phyloP scores from a whole-genome alignment of 768 basidiomycete species.

The Agaricus bisporus region DNA sequence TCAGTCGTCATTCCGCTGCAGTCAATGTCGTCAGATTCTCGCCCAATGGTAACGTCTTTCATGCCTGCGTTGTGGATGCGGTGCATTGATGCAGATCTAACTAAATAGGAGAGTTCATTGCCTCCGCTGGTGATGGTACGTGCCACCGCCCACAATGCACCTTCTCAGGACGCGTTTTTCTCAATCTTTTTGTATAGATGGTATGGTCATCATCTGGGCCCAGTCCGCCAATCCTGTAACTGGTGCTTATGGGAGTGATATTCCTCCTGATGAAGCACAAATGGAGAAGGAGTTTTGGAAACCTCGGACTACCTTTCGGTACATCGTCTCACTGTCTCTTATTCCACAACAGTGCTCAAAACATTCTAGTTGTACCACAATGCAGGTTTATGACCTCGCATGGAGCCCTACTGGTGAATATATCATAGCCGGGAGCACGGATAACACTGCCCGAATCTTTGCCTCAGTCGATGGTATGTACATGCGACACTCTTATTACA shows the following conservation, averaged over 20 bases:
- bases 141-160: slow-evolving; percentile 8
- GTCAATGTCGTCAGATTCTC: slow-evolving; percentile 97
- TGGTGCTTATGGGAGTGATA: slow-evolving; percentile 77
- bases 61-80: slow-evolving; percentile 9
- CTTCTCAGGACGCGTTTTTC: slow-evolving; percentile 11
- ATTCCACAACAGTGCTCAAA: neutral
- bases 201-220: slow-evolving; percentile 96
- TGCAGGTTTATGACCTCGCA: slow-evolving; percentile 96
- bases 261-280: slow-evolving; percentile 69
- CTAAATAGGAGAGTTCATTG: slow-evolving; percentile 74
- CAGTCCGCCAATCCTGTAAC: slow-evolving; percentile 68
- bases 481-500: neutral
- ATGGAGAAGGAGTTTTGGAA: slow-evolving; percentile 97
- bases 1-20: slow-evolving; percentile 87
- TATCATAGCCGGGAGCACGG: slow-evolving; percentile 93
- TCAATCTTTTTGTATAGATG: slow-evolving; percentile 49
- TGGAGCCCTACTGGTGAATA: slow-evolving; percentile 97
- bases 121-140: slow-evolving; percentile 96
- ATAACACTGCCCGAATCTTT: slow-evolving; percentile 89
- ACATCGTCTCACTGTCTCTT: neutral
- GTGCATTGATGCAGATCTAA: slow-evolving; percentile 1
- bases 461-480: slow-evolving; percentile 62
- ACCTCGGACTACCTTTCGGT: slow-evolving; percentile 81
- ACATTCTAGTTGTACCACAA: slow-evolving; percentile 71
- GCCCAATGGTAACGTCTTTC: slow-evolving; percentile 63